phyloP scores from a whole-genome alignment of 2,329 filamentous ascomycete species.

The Microsporum ferrugineum region DNA sequence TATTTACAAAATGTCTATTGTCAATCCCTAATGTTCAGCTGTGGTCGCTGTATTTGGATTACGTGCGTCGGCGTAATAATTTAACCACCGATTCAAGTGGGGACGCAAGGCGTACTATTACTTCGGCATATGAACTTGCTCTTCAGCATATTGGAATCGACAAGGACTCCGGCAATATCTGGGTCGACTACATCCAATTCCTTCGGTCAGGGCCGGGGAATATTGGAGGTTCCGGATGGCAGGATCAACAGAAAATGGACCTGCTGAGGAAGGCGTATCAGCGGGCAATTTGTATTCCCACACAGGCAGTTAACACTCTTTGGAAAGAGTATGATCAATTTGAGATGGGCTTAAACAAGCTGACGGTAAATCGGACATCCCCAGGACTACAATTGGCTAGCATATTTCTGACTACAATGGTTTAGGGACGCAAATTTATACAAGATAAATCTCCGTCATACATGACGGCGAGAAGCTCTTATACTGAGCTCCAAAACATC shows the following conservation, averaged over 20 bases:
- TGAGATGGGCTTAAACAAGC: conserved; percentile 86
- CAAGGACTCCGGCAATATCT: conserved; percentile 76
- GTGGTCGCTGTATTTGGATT: conserved; percentile 90
- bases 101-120: conserved; percentile 64
- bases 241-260: conserved; percentile 98
- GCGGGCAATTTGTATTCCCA: conserved; percentile 76
- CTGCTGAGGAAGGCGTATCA: conserved; percentile 84
- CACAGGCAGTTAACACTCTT: conserved; percentile 65
- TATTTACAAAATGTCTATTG: conserved; percentile 71
- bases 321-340: conserved; percentile 99
- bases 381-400: neutral
- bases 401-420: neutral
- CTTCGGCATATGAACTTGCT: conserved; percentile 83
- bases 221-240: conserved; percentile 78
- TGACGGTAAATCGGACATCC: conserved; percentile 49
- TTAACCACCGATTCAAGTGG: conserved; percentile 67
- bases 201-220: conserved; percentile 77
- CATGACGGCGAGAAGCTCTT: conserved; percentile 89
- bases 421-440: conserved; percentile 78
- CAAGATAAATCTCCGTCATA: conserved; percentile 87
- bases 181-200: conserved; percentile 92
- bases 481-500: conserved; percentile 81
- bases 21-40: conserved; percentile 71
- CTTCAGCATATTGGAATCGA: conserved; percentile 83
- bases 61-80: conserved; percentile 84